Evolutionary conservation across 208 protist species (phyloP), one percentile per base, ranked within the genome.

Genomic region (Strigomonas culicis): DNA sequence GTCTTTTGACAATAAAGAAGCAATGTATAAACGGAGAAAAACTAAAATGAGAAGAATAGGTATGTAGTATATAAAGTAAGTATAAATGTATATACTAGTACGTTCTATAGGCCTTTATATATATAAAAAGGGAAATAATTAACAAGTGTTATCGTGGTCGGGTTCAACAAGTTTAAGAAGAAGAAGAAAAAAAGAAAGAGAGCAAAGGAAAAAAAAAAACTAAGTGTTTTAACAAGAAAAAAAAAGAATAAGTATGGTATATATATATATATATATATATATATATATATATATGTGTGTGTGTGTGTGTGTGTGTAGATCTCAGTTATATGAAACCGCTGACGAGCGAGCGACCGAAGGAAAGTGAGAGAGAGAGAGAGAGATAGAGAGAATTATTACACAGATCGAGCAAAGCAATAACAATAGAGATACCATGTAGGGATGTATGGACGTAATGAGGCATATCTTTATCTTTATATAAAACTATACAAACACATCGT

Each of bases 161-260:
- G 13, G 13, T 47, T 47, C 19, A 21, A 21, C 19, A 19, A 47
- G 41, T 47, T 47, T 47, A 47, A 47, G 19, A 19, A 47, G 19
- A 47, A 55, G 27, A 30, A 30, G n/a, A 55, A 55, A 55, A 55
- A 30, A 21, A 55, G 24, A 55, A 30, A 30, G 27, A 55, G 27
- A 30, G 27, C 17, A 30, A 8, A 55, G 27, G 27, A 55, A 30
- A 55, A 55, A 55, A 55, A 55, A 30, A 55, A 55, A 55, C 17
- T 55, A 24, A 55, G 27, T 55, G 10, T 46, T 46, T 46, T 10
- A n/a, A n/a, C 17, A n/a, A 17, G 17, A 46, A 17, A n/a, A 46
- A 46, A 46, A 55, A 55, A 55, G 27, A 30, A 55, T 30, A 55
- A 55, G 13, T 30, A 55, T 30, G 24, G 24, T 10, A 21, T 21